Conservation (phyloP, 352 stramenopile genomes). For the Phytophthora sojae region DNA sequence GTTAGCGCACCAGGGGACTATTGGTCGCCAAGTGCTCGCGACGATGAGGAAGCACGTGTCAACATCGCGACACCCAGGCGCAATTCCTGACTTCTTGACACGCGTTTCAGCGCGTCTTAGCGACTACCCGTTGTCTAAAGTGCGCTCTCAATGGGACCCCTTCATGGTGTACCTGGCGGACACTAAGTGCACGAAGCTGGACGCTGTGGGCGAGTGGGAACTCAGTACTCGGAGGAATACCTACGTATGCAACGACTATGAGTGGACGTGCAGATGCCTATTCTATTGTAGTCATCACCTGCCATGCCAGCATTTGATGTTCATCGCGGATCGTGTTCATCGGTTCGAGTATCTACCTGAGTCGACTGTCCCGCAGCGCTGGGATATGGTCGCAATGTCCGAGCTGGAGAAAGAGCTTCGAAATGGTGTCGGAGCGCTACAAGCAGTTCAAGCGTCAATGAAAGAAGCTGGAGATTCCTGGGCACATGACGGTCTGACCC, state of each 20-base stretch:
- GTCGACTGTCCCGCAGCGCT: not conserved
- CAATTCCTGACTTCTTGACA: conserved; percentile 9
- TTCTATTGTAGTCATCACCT: not conserved
- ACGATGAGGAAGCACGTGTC: conserved; percentile 3
- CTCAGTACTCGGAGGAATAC: not conserved
- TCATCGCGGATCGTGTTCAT: not conserved
- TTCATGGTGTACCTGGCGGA: not conserved
- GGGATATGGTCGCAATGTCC: not conserved
- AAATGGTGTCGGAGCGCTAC: not conserved
- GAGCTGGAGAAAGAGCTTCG: not conserved
- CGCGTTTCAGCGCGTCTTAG: not conserved
- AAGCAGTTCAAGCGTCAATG: not conserved
- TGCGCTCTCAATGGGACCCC: not conserved
- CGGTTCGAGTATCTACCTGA: not conserved
- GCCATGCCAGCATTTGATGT: not conserved
- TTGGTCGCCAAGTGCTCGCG: conserved; percentile 5
- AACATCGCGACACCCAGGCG: not conserved
- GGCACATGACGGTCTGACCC: not conserved
- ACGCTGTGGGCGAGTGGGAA: not conserved
- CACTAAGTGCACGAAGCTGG: not conserved
- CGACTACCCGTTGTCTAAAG: not conserved
- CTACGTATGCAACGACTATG: not conserved
- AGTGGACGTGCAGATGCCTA: not conserved
- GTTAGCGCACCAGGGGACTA: conserved; percentile 15
- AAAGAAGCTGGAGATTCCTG: not conserved